phyloP scores from a whole-genome alignment of 352 stramenopile species.

The Pythium oligandrum region DNA sequence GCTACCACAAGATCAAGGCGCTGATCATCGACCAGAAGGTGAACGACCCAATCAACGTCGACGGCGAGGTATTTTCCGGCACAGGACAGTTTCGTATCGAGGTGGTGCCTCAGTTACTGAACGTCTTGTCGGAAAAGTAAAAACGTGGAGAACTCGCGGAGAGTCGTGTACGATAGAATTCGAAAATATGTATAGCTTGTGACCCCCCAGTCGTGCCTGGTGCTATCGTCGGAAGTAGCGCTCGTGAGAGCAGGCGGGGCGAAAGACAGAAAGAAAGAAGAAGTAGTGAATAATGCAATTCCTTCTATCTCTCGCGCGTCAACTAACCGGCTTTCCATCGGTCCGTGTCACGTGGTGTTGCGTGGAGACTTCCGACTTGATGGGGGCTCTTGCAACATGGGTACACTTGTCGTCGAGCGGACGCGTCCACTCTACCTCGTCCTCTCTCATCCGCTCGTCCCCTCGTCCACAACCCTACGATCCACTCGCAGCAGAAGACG shows the following conservation, averaged over 20 bases:
- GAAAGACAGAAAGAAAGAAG: conserved; percentile 3
- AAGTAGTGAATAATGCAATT: not conserved
- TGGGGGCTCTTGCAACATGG: not conserved
- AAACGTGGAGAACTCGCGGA: not conserved
- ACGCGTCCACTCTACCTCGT: not conserved
- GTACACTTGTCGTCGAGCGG: conserved; percentile 1
- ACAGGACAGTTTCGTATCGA: conserved; percentile 67
- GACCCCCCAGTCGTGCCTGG: too few relatives aligned
- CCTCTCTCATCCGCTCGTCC: not conserved
- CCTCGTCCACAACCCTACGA: not conserved
- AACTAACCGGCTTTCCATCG: too few relatives aligned
- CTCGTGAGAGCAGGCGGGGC: not conserved
- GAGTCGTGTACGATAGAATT: too few relatives aligned
- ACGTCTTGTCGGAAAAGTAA: conserved; percentile 77
- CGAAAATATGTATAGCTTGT: too few relatives aligned
- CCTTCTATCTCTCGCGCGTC: too few relatives aligned
- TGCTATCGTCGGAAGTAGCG: too few relatives aligned
- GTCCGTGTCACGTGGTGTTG: too few relatives aligned
- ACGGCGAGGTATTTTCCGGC: conserved; percentile 64
- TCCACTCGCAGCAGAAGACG: too few relatives aligned
- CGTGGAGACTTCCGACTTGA: too few relatives aligned
- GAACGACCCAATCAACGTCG: conserved; percentile 67
- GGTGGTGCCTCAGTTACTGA: conserved; percentile 62
- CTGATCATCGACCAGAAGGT: conserved; percentile 63
- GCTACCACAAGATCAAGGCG: conserved; percentile 78